phyloP scores from a whole-genome alignment of 257 asterid genomes.

The Scutellaria galericulata region DNA sequence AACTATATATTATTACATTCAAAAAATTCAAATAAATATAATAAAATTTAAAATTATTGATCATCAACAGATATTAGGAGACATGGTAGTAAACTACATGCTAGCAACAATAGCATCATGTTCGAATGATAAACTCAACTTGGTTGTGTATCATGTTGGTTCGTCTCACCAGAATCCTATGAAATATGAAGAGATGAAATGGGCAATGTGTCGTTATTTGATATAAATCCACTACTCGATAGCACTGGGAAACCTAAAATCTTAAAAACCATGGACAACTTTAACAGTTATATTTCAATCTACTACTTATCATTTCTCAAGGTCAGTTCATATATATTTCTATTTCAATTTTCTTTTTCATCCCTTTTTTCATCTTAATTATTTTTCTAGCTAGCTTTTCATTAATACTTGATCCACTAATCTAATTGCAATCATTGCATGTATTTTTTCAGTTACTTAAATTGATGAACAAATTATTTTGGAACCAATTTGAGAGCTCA shows the following conservation, averaged over 20 bases:
- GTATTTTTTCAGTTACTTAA: constrained; percentile 43
- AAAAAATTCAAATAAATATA: too few species aligned
- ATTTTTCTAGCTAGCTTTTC: too few species aligned
- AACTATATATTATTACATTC: too few species aligned
- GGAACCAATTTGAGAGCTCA: constrained; percentile 42
- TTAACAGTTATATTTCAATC: constrained; percentile 49
- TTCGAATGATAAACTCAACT: not conserved
- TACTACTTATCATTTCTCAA: constrained; percentile 51
- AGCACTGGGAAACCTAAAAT: constrained; percentile 40
- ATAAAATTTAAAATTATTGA: too few species aligned
- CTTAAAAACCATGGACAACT: constrained; percentile 52
- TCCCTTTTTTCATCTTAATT: too few species aligned
- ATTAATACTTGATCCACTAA: not conserved
- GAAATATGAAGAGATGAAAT: constrained; percentile 32
- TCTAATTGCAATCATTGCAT: not conserved
- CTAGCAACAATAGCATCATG: constrained; percentile 45
- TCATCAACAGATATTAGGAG: constrained; percentile 60
- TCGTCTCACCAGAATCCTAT: constrained; percentile 55
- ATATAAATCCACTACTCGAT: constrained; percentile 45
- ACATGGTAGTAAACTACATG: constrained; percentile 67
- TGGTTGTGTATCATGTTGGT: constrained; percentile 56
- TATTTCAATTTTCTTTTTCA: too few species aligned
- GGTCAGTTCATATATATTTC: constrained; percentile 36
- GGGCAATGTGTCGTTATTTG: constrained; percentile 40
- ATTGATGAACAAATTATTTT: constrained; percentile 42